phyloP scores from a whole-genome alignment of 2,329 filamentous ascomycete genomes.

The Madurella fahalii region DNA sequence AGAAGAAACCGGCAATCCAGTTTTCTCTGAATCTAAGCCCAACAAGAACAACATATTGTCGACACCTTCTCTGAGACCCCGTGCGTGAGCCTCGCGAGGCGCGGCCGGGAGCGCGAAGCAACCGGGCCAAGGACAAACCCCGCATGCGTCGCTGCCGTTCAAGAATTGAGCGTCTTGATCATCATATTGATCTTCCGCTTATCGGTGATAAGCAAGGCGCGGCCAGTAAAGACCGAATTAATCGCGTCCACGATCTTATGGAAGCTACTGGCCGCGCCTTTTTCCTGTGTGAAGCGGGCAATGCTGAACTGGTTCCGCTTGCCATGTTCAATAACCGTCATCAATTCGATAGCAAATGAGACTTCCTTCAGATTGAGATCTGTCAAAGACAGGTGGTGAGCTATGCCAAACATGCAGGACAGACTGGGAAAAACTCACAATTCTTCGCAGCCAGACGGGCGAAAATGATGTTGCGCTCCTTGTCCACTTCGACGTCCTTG shows the following conservation, averaged over 20 bases:
- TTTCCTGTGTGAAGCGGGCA: conserved; percentile 81
- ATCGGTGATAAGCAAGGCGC: conserved; percentile 66
- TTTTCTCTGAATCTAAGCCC: neutral
- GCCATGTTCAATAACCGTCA: conserved; percentile 83
- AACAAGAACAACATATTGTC: neutral
- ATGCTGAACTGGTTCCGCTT: conserved; percentile 72
- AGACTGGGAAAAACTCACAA: conserved; percentile 53
- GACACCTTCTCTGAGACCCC: neutral
- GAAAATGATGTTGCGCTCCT: conserved; percentile 72
- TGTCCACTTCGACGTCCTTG: conserved; percentile 72
- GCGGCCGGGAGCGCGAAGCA: neutral
- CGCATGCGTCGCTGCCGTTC: conserved; percentile 18
- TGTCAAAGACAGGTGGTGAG: conserved; percentile 33
- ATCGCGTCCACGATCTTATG: conserved; percentile 76
- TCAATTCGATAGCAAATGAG: conserved; percentile 81
- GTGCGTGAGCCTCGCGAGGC: too few relatives aligned
- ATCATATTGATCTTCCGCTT: conserved; percentile 66
- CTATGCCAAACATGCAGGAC: neutral
- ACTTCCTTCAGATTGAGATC: conserved; percentile 81
- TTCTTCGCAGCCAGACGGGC: conserved; percentile 73
- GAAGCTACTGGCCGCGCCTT: conserved; percentile 88
- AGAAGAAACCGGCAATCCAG: neutral
- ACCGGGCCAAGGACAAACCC: neutral
- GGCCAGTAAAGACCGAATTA: conserved; percentile 60
- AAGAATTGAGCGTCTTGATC: conserved; percentile 61